Base-by-base conservation (phyloP, 2,329 filamentous ascomycete genomes). In the Ampelomyces quisqualis region DNA sequence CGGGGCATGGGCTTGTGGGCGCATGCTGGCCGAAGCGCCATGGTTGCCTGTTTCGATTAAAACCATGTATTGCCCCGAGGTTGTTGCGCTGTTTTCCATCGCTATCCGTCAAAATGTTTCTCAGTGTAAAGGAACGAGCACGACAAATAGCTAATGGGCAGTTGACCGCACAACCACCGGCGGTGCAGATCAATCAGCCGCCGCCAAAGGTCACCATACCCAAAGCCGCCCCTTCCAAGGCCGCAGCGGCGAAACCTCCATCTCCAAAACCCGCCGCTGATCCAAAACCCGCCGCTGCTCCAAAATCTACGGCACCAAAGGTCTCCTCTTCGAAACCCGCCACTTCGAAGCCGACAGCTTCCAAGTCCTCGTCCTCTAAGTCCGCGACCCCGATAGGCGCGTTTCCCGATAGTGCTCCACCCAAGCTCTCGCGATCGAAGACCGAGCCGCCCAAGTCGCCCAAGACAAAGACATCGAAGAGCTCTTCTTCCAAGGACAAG, bases 51-150 rank as follows among this genome's bases (percentile, higher is more conserved):
- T 24, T 37, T 29, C 28, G 24, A 37, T 43, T 28, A 38, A 43
- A 43, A 37, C 31, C 34, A 32, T 14, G 13, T 14, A 20, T 13
- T 20, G 13, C 40, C 34, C 40, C 40, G 20, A 38, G 19, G 14
- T 38, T 23, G 11, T 30, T 24, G 30, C 34, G 29, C 28, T 27
- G 34, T 40, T 33, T 45, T 20, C 23, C 37, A 38, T 45, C 45
- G 32, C 32, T 40, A 29, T 24, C 20, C 26, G 34, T 43, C 43
- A 46, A 43, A 18, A 55, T 55, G 51, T 55, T 53, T 39, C 44
- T 49, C 41, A 53, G 52, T 35, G 52, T 55, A 13, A 56, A 53
- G 40, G 50, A 56, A 40, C 40, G 53, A 46, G 38, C 31, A 19
- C 22, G 38, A 24, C 31, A 34, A 29, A 47, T 47, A 21, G 36